These are phyloP conservation scores for Rubus idaeus DNA, from an alignment of 306 rosid genomes.

Conservation along the genomic window DNA sequence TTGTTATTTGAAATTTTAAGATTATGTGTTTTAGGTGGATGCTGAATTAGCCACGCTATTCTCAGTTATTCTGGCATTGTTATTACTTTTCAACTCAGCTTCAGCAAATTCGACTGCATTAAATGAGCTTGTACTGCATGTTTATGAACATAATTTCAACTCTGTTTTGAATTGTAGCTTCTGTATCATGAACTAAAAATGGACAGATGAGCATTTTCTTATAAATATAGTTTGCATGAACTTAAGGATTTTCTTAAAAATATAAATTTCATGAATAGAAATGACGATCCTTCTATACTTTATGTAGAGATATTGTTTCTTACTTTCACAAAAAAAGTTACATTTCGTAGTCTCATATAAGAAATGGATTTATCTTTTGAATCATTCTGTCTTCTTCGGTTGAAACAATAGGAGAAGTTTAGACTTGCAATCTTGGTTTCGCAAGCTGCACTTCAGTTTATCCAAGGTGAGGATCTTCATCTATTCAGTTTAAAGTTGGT, in stretches of 20 bases:
- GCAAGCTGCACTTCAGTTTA: constrained; percentile 98
- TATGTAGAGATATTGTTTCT: neutral
- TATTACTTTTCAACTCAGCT: neutral
- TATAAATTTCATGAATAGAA: neutral
- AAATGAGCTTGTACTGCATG: neutral
- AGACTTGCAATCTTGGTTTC: constrained; percentile 98
- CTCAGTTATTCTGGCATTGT: neutral
- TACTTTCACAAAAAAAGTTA: neutral
- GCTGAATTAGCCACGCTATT: neutral
- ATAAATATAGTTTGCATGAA: neutral
- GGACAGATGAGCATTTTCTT: neutral
- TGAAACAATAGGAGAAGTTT: constrained; percentile 78
- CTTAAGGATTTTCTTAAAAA: neutral
- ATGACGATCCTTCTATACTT: neutral
- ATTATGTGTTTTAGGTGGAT: neutral
- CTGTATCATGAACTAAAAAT: neutral
- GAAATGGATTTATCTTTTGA: neutral
- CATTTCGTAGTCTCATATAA: neutral
- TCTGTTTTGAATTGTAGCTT: neutral
- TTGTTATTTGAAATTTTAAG: neutral
- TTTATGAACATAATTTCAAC: neutral
- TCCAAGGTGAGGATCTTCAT: constrained; percentile 62
- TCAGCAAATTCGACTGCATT: neutral
- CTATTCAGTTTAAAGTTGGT: constrained; percentile 2
- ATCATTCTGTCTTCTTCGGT: neutral